These are phyloP conservation scores for Trametes pubescens DNA, from an alignment of 1,284 basidiomycete species.

Conservation along the genomic window DNA sequence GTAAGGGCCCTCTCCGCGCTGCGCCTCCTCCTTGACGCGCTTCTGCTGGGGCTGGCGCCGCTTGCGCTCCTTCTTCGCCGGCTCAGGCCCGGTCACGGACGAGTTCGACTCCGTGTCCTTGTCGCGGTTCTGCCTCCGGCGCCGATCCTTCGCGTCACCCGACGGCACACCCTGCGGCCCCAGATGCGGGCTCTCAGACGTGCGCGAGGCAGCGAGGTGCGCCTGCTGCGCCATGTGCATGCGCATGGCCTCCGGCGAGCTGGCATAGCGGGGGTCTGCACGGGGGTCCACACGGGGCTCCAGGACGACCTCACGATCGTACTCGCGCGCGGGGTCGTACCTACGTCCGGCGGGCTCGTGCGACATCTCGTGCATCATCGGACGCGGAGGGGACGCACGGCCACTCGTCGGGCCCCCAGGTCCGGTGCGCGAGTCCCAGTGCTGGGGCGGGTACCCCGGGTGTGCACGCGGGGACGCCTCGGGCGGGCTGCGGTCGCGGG, in stretches of 20 bases:
- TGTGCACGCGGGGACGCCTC: slow-evolving; percentile 64
- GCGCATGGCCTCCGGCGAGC: slow-evolving; percentile 44
- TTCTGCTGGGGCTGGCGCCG: slow-evolving; percentile 45
- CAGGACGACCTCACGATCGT: slow-evolving; percentile 34
- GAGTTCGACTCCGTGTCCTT: slow-evolving; percentile 51
- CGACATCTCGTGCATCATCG: slow-evolving; percentile 33
- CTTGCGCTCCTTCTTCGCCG: slow-evolving; percentile 54
- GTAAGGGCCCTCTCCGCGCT: slow-evolving; percentile 42
- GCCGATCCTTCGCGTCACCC: slow-evolving; percentile 41
- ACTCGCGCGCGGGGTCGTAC: slow-evolving; percentile 47
- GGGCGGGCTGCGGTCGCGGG: slow-evolving; percentile 48
- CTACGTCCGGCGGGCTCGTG: slow-evolving; percentile 37
- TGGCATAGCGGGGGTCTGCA: slow-evolving; percentile 40
- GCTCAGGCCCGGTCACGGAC: slow-evolving; percentile 36
- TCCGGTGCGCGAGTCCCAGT: slow-evolving; percentile 40
- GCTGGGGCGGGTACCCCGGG: slow-evolving; percentile 33
- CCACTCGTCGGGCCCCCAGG: slow-evolving; percentile 29
- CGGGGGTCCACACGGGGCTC: slow-evolving; percentile 38
- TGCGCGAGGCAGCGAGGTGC: slow-evolving; percentile 39
- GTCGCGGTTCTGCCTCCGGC: slow-evolving; percentile 45
- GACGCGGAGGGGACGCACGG: slow-evolving; percentile 35
- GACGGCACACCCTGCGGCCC: slow-evolving; percentile 40
- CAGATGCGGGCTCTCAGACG: slow-evolving; percentile 53
- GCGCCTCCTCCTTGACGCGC: slow-evolving; percentile 49
- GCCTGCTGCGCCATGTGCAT: slow-evolving; percentile 40